phyloP scores from a whole-genome alignment of 2,329 filamentous ascomycete species.

The Talaromyces atroroseus region DNA sequence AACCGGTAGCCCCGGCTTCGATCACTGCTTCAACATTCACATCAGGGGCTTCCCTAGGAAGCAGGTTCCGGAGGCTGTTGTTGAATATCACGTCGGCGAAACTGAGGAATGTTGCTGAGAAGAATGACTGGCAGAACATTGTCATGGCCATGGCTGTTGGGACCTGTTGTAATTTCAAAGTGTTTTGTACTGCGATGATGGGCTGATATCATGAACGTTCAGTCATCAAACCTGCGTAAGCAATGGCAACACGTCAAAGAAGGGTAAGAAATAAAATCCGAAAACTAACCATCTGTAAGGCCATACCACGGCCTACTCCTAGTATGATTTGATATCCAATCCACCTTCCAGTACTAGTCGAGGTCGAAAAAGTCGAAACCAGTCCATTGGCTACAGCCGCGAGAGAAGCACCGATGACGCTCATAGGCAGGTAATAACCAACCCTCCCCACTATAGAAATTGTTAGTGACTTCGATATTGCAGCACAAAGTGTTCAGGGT shows the following conservation, averaged over 20 bases:
- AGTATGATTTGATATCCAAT: constrained; percentile 45
- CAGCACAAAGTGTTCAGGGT: neutral
- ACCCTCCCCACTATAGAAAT: constrained; percentile 23
- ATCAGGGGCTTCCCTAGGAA: constrained; percentile 41
- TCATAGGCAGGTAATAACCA: constrained; percentile 32
- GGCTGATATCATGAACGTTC: constrained; percentile 37
- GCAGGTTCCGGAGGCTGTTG: constrained; percentile 53
- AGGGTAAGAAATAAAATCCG: neutral
- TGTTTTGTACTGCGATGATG: constrained; percentile 38
- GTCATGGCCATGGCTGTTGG: constrained; percentile 36
- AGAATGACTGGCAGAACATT: constrained; percentile 60
- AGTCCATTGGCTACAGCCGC: constrained; percentile 36
- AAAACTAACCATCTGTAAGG: constrained; percentile 21
- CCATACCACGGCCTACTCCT: constrained; percentile 39
- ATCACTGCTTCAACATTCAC: constrained; percentile 35
- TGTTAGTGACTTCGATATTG: neutral
- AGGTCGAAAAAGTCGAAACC: constrained; percentile 35
- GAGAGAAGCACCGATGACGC: constrained; percentile 26
- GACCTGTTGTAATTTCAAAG: constrained; percentile 29
- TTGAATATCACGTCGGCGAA: constrained; percentile 64
- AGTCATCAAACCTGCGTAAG: neutral
- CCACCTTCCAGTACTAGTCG: constrained; percentile 37
- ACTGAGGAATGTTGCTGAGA: constrained; percentile 60
- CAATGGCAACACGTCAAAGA: neutral
- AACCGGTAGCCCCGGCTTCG: constrained; percentile 38